Conservation (phyloP, 768 basidiomycete genomes). For the Basidioascus undulatus region DNA sequence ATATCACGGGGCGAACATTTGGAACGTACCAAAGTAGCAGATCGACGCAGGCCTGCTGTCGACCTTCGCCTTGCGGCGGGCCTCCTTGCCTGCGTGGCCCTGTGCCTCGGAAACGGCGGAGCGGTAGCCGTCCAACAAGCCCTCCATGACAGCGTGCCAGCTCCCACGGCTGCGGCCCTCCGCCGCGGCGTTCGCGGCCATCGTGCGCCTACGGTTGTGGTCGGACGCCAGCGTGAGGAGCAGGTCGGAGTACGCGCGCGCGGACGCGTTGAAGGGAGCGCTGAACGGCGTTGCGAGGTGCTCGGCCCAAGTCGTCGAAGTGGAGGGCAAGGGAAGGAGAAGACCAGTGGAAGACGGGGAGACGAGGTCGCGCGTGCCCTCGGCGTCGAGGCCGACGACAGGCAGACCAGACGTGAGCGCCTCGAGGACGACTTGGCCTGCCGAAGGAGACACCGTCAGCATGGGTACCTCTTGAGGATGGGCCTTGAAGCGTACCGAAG, state of each 20-base stretch:
- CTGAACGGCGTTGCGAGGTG: not conserved
- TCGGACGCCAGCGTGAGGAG: not conserved
- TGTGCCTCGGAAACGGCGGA: too few species aligned
- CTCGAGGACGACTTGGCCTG: conserved; percentile 26
- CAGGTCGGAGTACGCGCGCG: not conserved
- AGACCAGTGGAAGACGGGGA: too few species aligned
- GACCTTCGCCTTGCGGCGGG: too few species aligned
- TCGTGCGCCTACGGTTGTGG: not conserved
- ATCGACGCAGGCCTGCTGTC: too few species aligned
- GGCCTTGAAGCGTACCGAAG: too few species aligned
- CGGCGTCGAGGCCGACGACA: conserved; percentile 23
- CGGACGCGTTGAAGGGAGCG: not conserved
- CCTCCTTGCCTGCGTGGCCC: too few species aligned
- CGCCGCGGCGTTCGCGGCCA: not conserved
- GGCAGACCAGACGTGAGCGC: conserved; percentile 25
- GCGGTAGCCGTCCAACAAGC: conserved; percentile 1
- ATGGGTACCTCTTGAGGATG: not conserved
- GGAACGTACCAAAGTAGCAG: too few species aligned
- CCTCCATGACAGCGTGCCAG: conserved; percentile 3
- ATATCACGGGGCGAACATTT: too few species aligned
- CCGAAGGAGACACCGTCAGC: conserved; percentile 15
- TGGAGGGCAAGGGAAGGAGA: conserved; percentile 8
- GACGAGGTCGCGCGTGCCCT: conserved; percentile 19
- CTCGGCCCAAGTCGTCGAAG: conserved; percentile 1
- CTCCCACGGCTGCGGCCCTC: not conserved